Base-by-base conservation (phyloP, 306 rosid species). In the Pachyrhizus erosus region DNA sequence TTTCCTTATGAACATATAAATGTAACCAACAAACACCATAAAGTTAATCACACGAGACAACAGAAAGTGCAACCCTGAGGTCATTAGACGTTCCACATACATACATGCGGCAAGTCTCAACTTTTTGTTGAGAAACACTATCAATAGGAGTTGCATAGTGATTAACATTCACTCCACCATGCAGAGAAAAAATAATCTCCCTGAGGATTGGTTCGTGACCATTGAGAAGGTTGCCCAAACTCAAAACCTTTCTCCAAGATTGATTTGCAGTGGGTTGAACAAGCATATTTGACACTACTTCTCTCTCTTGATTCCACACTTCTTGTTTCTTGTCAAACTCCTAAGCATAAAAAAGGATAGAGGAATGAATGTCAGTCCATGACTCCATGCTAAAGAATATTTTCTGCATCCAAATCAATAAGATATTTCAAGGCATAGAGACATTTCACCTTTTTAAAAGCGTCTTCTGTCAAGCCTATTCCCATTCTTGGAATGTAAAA, bases 221-320 rank as follows among this genome's bases (percentile, higher is more conserved):
- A 62, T 90, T 91, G 88, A 93, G 89, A 87, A 91, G 97, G 87
- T 93, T 93, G 31, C 97, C 98, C 94, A 93, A 82, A 91, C 97
- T 91, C 77, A 91, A 73, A 45, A 91, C 93, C 85, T 88, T 91
- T 80, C 98, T 89, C 98, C 97, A 90, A 9, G 93, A 90, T 78
- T 90, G 97, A 83, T 92, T 88, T 10, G 97, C 93, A 15, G 87
- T 82, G 24, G 98, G 94, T 70, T 85, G 80, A 15, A 80, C 78
- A 65, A 91, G 89, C 94, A 93, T 87, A 77, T 76, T 87, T 26
- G 97, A 90, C 66, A 93, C 86, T 2, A 80, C 82, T n/a, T 40
- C 77, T 84, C 94, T 91, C 88, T 93, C 97, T 11, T 83, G 86
- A 77, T 9, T 58, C 82, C 89, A 76, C 18, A 89, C 90, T 55